Evolutionary conservation across 768 basidiomycete genomes (phyloP).

Genomic region (Collybia sp.): DNA sequence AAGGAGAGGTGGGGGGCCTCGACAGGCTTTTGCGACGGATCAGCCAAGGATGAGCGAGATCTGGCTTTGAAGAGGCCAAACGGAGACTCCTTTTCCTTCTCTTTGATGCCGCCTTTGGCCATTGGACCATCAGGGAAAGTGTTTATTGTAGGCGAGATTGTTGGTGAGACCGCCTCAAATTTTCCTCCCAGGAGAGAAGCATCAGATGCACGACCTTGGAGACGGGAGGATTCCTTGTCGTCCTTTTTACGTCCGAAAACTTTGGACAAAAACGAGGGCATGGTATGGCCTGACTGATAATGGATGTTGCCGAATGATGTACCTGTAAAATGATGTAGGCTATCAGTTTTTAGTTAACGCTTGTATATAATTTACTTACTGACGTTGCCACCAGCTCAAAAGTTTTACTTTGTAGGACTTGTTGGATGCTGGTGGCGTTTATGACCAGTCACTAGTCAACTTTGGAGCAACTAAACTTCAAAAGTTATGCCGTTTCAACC

Average conservation of each 20-base stretch:
- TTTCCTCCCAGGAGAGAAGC: constrained; percentile 63
- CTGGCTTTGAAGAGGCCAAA: constrained; percentile 48
- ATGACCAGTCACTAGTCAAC: no score
- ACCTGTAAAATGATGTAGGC: neutral
- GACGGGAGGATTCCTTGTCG: constrained; percentile 39
- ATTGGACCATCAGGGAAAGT: constrained; percentile 33
- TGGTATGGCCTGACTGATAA: constrained; percentile 28
- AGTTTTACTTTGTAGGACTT: no score
- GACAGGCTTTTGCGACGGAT: constrained; percentile 28
- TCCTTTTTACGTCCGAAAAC: constrained; percentile 72
- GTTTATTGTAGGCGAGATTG: constrained; percentile 31
- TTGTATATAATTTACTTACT: neutral
- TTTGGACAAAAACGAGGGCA: constrained; percentile 73
- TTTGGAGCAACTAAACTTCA: no score
- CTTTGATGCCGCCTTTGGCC: constrained; percentile 18
- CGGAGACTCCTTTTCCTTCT: constrained; percentile 35
- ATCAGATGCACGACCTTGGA: constrained; percentile 28
- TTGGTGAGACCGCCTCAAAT: constrained; percentile 66
- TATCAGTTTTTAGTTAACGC: neutral
- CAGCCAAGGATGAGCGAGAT: constrained; percentile 32
- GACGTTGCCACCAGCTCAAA: neutral
- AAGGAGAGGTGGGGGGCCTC: constrained; percentile 57
- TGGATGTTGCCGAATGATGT: neutral
- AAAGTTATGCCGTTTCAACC: no score
- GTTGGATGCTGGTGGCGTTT: no score